Evolutionary conservation across 1,139 yeast species (phyloP).

Genomic region (Candida tropicalis): DNA sequence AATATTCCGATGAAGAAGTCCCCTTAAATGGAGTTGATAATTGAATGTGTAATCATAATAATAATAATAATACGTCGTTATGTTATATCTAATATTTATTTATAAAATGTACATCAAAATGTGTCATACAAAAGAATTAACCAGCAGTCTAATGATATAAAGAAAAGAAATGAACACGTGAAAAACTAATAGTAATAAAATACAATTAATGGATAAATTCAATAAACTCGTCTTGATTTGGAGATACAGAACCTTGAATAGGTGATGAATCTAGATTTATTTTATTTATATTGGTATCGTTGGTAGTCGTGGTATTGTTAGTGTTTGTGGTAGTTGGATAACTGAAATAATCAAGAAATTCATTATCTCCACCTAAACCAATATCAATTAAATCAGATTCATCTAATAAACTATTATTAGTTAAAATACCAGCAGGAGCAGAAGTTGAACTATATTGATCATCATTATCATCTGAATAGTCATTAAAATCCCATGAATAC

Average conservation of each 20-base stretch:
- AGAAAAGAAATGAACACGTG: not conserved
- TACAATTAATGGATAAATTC: not conserved
- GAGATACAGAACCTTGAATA: not conserved
- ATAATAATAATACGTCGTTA: no score
- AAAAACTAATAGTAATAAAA: not conserved
- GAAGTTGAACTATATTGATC: not conserved
- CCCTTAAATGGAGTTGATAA: constrained; percentile 17
- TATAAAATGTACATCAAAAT: no score
- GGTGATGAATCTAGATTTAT: not conserved
- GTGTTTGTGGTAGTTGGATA: not conserved
- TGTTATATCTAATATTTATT: not conserved
- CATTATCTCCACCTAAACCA: not conserved
- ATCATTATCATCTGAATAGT: no score
- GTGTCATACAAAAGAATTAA: no score
- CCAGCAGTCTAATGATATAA: no score
- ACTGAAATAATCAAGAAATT: not conserved
- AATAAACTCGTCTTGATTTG: not conserved
- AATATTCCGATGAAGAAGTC: constrained; percentile 51
- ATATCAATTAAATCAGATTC: not conserved
- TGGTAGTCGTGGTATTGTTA: no score
- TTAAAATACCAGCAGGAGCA: not conserved
- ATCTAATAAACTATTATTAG: not conserved
- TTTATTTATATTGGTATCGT: not conserved
- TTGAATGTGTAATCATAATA: no score
- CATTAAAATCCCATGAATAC: not conserved